Evolutionary conservation across 352 stramenopile species (phyloP), one percentile per base, ranked within the genome.

Genomic region (Globisporangium cederbergense): DNA sequence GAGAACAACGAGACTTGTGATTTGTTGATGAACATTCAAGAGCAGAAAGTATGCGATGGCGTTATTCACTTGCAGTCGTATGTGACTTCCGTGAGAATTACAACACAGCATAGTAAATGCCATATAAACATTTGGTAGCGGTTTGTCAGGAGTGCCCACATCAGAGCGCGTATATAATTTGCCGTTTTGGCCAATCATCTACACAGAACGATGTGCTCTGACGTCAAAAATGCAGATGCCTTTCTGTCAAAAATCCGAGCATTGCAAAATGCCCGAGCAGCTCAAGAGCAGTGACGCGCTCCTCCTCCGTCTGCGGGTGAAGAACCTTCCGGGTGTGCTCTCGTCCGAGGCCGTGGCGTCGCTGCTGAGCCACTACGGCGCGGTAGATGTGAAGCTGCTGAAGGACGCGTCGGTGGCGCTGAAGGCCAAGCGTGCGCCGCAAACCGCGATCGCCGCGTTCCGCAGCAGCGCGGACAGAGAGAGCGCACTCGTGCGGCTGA

Each of bases 301-400:
- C 40, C 18, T 42, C 9, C 36, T 42, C 36, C 14, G 73, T 20
- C 60, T 59, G 60, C 81, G 83, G 34, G 75, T 93, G 18, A 71
- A 74, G 45, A 86, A 89, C 64, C 65, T 94, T 9, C 83, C 86
- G 22, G 56, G 67, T 13, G 78, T 74, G 42, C 57, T 94, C 54
- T 90, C 86, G 18, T 57, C 60, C 2, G 71, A 87, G 6, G 80
- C 83, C 9, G 76, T 93, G 20, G 71, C 74, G 18, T 71, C 80
- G 32, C 74, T 94, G 22, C 70, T 94, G 49, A 56, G 49, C 4
- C 82, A 90, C 60, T 90, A 89, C 47, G 86, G 81, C 2, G 80
- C 86, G 11, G 66, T 54, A 2, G 50, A 65, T 16, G 79, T 91
- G 53, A 75, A 73, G 42, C 67, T 90, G 4, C 65, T 85, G 25